phyloP scores from a whole-genome alignment of 345 rosid species.

The Camelina laxa region DNA sequence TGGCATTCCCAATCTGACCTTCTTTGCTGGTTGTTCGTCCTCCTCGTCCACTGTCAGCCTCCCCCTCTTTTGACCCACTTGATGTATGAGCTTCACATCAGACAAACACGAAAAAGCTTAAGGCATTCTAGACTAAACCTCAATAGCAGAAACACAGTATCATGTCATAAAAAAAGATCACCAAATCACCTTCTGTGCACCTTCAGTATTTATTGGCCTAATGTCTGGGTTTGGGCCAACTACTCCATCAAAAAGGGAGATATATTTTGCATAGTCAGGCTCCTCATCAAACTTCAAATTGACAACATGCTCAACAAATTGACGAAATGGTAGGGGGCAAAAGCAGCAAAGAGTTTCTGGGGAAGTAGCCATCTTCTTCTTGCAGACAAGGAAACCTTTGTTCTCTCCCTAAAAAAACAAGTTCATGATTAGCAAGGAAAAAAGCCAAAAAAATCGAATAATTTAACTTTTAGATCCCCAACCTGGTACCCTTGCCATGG shows the following conservation, averaged over 20 bases:
- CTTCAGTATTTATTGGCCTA: constrained; percentile 95
- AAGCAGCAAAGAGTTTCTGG: constrained; percentile 89
- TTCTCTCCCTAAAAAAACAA: constrained; percentile 76
- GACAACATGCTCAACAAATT: constrained; percentile 90
- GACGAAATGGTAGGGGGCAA: constrained; percentile 87
- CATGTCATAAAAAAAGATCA: constrained; percentile 21
- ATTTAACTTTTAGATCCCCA: constrained; percentile 21
- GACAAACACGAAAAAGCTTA: constrained; percentile 24
- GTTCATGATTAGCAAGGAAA: constrained; percentile 24
- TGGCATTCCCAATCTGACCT: constrained; percentile 98
- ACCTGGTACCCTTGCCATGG: constrained; percentile 99
- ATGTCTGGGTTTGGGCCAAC: constrained; percentile 93
- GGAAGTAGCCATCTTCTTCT: constrained; percentile 98
- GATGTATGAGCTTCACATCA: constrained; percentile 76
- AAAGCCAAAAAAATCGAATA: neutral
- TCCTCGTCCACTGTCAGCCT: constrained; percentile 85
- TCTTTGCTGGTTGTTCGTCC: constrained; percentile 93
- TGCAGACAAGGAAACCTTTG: constrained; percentile 94
- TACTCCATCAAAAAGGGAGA: constrained; percentile 91
- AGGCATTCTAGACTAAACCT: neutral
- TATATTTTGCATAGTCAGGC: constrained; percentile 89
- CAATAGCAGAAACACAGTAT: neutral
- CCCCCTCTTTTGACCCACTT: constrained; percentile 98
- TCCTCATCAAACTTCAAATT: constrained; percentile 97
- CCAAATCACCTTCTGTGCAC: constrained; percentile 85